A percentile compares a stretch with the other conserved stretches of the same genome.
Evolutionary conservation across 2,329 filamentous ascomycete genomes (phyloP).

Genomic region (Diplocarpon rosae): DNA sequence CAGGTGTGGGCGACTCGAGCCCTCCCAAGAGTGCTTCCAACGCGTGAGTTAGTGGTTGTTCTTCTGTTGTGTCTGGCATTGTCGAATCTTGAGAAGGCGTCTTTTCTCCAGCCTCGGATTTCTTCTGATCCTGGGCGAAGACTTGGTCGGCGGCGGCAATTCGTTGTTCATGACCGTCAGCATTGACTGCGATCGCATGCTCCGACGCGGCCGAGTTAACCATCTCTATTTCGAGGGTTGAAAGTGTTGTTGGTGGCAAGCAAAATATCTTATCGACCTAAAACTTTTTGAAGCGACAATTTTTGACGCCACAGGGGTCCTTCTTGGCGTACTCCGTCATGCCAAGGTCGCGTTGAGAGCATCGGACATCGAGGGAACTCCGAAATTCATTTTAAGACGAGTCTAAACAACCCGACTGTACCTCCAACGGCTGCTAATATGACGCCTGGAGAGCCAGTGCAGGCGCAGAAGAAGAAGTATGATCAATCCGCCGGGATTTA

Average conservation of each 20-base stretch:
- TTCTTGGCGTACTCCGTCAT: slow-evolving; percentile 7
- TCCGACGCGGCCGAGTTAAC: slow-evolving; percentile 13
- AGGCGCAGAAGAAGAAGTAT: slow-evolving; percentile 19
- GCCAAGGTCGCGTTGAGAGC: background rate
- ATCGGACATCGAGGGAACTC: background rate
- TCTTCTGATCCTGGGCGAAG: background rate
- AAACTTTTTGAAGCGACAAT: background rate
- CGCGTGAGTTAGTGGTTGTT: slow-evolving; percentile 19
- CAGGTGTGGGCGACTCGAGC: slow-evolving; percentile 9
- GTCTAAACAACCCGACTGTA: slow-evolving; percentile 26
- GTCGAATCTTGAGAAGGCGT: slow-evolving; percentile 1
- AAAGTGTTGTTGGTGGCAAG: background rate
- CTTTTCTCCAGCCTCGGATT: background rate
- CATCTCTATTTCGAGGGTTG: slow-evolving; percentile 11
- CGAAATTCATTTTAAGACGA: slow-evolving; percentile 1
- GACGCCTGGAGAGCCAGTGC: slow-evolving; percentile 3
- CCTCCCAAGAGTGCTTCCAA: slow-evolving; percentile 24
- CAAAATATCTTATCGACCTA: slow-evolving; percentile 2
- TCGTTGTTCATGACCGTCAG: background rate
- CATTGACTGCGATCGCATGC: slow-evolving; percentile 4
- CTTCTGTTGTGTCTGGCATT: slow-evolving; percentile 4
- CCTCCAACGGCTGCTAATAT: slow-evolving; percentile 26
- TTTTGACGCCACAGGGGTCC: slow-evolving; percentile 9
- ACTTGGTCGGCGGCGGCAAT: slow-evolving; percentile 1
- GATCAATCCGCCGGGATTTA: background rate